Conservation (phyloP, 2,329 filamentous ascomycete species). For the Fusarium torreyae region DNA sequence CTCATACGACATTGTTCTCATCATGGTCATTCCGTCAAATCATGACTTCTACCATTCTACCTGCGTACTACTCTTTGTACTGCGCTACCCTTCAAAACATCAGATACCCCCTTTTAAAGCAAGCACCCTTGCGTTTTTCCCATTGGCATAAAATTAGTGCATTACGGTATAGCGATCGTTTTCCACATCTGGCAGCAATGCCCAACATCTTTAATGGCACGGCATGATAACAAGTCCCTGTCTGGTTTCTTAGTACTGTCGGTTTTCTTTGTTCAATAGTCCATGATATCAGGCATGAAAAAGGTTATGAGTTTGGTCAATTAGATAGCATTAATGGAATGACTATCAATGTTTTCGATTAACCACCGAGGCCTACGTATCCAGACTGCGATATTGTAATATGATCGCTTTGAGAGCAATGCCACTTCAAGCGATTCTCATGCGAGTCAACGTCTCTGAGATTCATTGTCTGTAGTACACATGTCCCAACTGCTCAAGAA, state of each 20-base stretch:
- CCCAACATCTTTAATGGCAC: constrained; percentile 20
- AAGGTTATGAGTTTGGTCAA: constrained; percentile 16
- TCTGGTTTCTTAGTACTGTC: constrained; percentile 16
- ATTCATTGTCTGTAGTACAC: background rate
- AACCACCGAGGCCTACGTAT: background rate
- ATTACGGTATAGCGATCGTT: constrained; percentile 39
- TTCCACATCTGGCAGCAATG: constrained; percentile 29
- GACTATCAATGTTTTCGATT: constrained; percentile 9
- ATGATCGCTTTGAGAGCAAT: background rate
- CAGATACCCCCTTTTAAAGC: constrained; percentile 44
- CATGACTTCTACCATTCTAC: constrained; percentile 12
- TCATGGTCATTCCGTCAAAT: constrained; percentile 9
- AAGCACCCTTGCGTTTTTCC: constrained; percentile 36
- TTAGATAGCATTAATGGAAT: constrained; percentile 33
- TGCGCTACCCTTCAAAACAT: constrained; percentile 21
- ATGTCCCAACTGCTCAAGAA: too few relatives aligned
- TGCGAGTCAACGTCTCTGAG: background rate
- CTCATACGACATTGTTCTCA: constrained; percentile 18
- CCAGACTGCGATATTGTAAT: background rate
- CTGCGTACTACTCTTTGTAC: constrained; percentile 21
- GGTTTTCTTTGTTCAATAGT: constrained; percentile 15
- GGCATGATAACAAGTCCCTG: constrained; percentile 1
- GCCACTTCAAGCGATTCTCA: background rate
- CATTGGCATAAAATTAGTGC: constrained; percentile 41
- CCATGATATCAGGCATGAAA: constrained; percentile 29